Evolutionary conservation across 1,284 basidiomycete genomes (phyloP), one percentile per base, ranked within the genome.

Genomic region (Austroboletus olivaceoglutinosus): DNA sequence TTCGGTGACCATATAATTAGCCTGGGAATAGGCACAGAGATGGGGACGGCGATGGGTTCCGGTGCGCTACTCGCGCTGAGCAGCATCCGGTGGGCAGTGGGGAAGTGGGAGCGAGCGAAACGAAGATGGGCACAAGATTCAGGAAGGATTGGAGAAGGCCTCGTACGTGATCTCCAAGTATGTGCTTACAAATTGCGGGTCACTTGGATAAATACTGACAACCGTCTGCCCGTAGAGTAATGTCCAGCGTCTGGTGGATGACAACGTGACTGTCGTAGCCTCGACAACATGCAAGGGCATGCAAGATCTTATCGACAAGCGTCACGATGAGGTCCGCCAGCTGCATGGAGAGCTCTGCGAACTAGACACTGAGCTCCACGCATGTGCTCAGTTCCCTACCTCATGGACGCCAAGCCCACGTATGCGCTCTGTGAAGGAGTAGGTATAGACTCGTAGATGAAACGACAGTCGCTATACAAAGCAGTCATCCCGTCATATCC

Each of bases 71-170:
- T 77, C 7, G 70, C 78, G 0, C 67, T 82, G 13, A 61, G 68
- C 1, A 79, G 83, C 22, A 53, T 91, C 33, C 74, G 86, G 23
- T 86, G 86, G 79, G 83, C 82, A 8, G 76, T 89, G 18, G 79
- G 80, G 4, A 73, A 74, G 51, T 93, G 91, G 89, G 83, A 85
- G 47, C 78, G 73, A 55, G 84, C 84, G 3, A 87, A 91, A 67
- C 73, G 64, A 47, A 72, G 69, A 44, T 94, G 91, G 85, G 82
- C 82, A 82, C 76, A 76, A 47, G 88, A 92, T 65, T 91, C 85
- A 76, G 64, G 67, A 29, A 74, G 92, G 39, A 77, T 92, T 4
- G 81, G 81, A 5, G 75, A 81, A 45, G 88, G 91, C 10, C 70
- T 91, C 45, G 78, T 81, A 55, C 76, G 86, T 43, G 91, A 94